Evolutionary conservation across 2,329 filamentous ascomycete genomes (phyloP), one percentile per base, ranked within the genome.

Genomic region (Colletotrichum endophyticum): DNA sequence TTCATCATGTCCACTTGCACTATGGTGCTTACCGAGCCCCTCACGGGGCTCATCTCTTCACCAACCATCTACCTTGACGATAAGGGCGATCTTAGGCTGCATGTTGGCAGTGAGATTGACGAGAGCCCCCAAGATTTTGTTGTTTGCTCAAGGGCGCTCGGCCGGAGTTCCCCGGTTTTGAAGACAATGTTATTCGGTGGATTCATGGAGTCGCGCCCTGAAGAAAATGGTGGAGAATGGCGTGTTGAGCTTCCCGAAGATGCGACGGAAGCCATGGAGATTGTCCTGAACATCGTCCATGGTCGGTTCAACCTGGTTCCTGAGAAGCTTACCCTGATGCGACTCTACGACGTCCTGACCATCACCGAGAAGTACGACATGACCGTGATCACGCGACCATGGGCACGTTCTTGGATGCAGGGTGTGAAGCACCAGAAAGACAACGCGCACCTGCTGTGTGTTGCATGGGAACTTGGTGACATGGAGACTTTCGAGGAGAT

Each of bases 221-320:
- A 67, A 0, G 71, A 66, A 19, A 68, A 53, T 8, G 67, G 61
- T 6, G 62, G 71, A 1, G 77, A 81, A 13, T 82, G 81, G 81
- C 56, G 61, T 8, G 75, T 82, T 7, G 66, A 75, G 9, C 78
- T 84, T 27, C 83, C 83, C 12, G 82, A 83, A n/a, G 83, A 84
- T 63, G 73, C 82, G 11, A 79, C 83, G 7, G 77, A 76, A 36
- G 78, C 82, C 0, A 80, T 84, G 78, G 64, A 78, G 8, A 79
- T 80, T n/a, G 39, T 84, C n/a, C 70, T 84, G 16, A 80, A 81
- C 66, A 83, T 84, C 15, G 79, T 83, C 15, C 83, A 84, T 36
- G 74, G 79, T 19, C 79, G 77, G 11, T 81, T 82, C 39, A 78
- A 82, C 5, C 70, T 76, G 13, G 67, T 83, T 2, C 80, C 81